Base-by-base conservation (phyloP, 108 stramenopile species). In the Ochromonas danica region DNA sequence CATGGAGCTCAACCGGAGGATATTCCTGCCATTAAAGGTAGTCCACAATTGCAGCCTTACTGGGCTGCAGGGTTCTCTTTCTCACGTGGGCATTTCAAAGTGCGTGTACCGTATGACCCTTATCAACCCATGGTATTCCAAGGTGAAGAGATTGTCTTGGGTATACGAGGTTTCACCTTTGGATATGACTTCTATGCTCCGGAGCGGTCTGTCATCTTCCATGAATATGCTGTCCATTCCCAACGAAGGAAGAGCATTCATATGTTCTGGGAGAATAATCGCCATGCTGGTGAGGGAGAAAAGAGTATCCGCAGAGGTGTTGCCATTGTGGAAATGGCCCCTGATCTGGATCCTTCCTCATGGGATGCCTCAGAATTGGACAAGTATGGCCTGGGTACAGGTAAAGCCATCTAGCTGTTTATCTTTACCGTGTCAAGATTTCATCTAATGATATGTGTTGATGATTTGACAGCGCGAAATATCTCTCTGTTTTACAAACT, bases 141-240 rank as follows among this genome's bases (percentile, higher is more conserved):
- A 84, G 91, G 94, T 1, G 94, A 95, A 80, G 94, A 95, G 74
- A 94, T 95, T 65, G 83, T 77, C 2, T 85, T 91, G 36, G 94
- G 92, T 28, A 62, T 95, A 17, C 82, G 92, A 39, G 92, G 91
- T 25, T 95, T 91, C 74, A 91, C 90, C 1, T 82, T 92, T 40
- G 94, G 94, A 14, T 95, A 95, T 78, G 94, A 95, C 75, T 93
- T 86, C 62, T 95, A 95, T 81, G 87, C 92, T 28, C 87, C 92
- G 0, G 91, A 91, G 77, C 81, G 63, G 70, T 83, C 87, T 0
- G 90, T 90, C 0, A 89, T 90, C 43, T 95, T 92, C 79, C 94
- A 95, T 80, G 90, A 90, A 80, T 95, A 95, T 70, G 92, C 91
- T 3, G 81, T 87, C 85, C 81, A 85, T 35, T 40, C 36, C 35